Conservation (phyloP, 306 rosid species). For the Vachellia pachyceras region DNA sequence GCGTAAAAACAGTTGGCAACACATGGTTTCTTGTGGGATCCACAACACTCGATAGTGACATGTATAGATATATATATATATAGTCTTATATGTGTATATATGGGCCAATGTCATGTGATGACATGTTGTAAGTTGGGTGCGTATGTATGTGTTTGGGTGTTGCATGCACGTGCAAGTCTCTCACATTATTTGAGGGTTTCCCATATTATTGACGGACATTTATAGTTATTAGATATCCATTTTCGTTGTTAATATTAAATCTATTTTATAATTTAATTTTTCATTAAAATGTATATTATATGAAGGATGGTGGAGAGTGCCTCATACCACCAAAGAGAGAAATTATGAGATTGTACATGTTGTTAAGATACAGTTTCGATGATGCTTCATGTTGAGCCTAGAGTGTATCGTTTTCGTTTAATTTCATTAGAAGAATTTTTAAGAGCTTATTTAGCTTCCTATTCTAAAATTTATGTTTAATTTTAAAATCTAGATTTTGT, state of each 20-base stretch:
- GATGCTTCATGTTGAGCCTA: background rate
- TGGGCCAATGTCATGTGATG: conserved; percentile 77
- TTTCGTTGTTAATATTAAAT: no score
- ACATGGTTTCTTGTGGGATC: conserved; percentile 70
- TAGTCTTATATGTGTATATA: background rate
- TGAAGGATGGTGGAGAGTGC: no score
- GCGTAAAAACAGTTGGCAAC: conserved; percentile 69
- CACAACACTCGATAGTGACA: background rate
- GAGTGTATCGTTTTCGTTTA: background rate
- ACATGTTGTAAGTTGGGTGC: conserved; percentile 56
- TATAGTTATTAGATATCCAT: no score
- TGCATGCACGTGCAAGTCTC: conserved; percentile 54
- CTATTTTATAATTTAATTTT: no score
- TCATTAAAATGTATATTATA: no score
- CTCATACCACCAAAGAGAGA: background rate
- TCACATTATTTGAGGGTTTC: conserved; percentile 17
- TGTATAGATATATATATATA: no score
- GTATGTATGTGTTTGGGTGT: conserved; percentile 20
- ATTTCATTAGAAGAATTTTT: no score
- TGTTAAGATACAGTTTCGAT: background rate
- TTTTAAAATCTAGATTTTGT: no score
- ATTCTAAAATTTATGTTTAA: no score
- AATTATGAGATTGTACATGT: background rate
- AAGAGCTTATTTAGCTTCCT: no score
- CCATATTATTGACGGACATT: conserved; percentile 24